A percentile compares a stretch with the other conserved stretches of the same genome.
These are phyloP conservation scores for Solanum infundibuliforme DNA, from an alignment of 257 asterid species.

Conservation along the genomic window DNA sequence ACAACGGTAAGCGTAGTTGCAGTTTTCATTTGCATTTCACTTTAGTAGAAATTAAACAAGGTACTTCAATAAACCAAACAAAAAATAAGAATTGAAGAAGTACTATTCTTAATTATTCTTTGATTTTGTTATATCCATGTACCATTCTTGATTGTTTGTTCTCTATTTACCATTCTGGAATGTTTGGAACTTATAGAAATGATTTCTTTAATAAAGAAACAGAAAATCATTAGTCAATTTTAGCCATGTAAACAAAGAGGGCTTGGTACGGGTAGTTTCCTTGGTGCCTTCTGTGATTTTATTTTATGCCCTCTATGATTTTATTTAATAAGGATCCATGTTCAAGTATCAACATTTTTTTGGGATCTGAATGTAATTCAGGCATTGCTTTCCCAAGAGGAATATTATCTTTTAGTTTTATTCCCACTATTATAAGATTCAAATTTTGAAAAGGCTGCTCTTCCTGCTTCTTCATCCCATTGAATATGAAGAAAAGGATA, in stretches of 20 bases:
- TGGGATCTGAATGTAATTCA: not conserved
- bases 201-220: not conserved
- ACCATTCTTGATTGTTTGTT: not conserved
- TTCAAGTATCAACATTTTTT: not conserved
- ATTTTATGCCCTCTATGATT: not conserved
- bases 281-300: not conserved
- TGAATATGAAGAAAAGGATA: too few relatives aligned
- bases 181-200: not conserved
- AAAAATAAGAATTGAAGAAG: not conserved
- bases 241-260: not conserved
- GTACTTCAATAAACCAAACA: not conserved
- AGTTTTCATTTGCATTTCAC: not conserved
- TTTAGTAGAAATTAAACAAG: not conserved
- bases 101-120: not conserved
- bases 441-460: not conserved
- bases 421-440: not conserved
- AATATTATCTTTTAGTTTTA: not conserved
- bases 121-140: not conserved
- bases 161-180: not conserved
- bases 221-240: not conserved
- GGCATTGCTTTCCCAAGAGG: not conserved
- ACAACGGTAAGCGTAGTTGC: conserved; percentile 43
- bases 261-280: not conserved
- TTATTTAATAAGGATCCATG: not conserved
- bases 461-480: not conserved